phyloP scores from a whole-genome alignment of 2,329 filamentous ascomycete species.

The Ramularia endophylla region DNA sequence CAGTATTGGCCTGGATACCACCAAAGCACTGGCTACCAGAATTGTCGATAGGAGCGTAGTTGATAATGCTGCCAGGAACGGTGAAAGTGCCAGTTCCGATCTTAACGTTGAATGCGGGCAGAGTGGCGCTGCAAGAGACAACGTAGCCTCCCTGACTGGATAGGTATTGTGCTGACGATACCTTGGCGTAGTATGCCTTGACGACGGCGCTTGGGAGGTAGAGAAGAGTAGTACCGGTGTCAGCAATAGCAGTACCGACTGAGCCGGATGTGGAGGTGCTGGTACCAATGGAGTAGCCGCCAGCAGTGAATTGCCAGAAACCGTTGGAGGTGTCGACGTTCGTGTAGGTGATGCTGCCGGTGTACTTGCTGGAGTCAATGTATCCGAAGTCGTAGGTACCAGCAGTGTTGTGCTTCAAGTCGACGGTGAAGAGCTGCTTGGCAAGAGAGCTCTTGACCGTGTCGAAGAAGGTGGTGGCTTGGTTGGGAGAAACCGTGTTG shows the following conservation, averaged over 20 bases:
- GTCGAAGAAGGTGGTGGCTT: slow-evolving; percentile 56
- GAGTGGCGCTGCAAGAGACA: slow-evolving; percentile 45
- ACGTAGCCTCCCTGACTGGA: slow-evolving; percentile 48
- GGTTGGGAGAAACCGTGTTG: slow-evolving; percentile 50
- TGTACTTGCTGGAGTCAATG: slow-evolving; percentile 53
- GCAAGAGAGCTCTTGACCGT: slow-evolving; percentile 49
- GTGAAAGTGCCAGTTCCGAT: slow-evolving; percentile 47
- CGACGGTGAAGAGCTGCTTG: slow-evolving; percentile 52
- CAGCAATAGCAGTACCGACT: slow-evolving; percentile 54
- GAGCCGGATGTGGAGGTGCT: slow-evolving; percentile 37
- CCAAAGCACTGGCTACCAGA: slow-evolving; percentile 59
- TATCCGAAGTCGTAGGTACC: slow-evolving; percentile 54
- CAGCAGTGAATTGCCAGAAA: slow-evolving; percentile 57
- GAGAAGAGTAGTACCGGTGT: slow-evolving; percentile 65
- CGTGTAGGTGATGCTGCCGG: slow-evolving; percentile 51
- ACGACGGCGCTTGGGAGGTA: slow-evolving; percentile 52
- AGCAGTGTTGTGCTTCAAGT: slow-evolving; percentile 48
- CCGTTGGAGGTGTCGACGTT: slow-evolving; percentile 52
- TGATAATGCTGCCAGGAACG: slow-evolving; percentile 51
- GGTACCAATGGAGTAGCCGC: slow-evolving; percentile 51
- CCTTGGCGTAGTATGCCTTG: slow-evolving; percentile 53
- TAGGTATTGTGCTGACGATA: slow-evolving; percentile 48
- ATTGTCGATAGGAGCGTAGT: slow-evolving; percentile 42
- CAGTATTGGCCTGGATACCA: slow-evolving; percentile 61
- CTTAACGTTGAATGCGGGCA: slow-evolving; percentile 50